Percentiles rank a stretch among this genome's conserved stretches.
Evolutionary conservation across 371 early-diverging fungal genomes (phyloP).

Genomic region (Lichtheimia ornata): DNA sequence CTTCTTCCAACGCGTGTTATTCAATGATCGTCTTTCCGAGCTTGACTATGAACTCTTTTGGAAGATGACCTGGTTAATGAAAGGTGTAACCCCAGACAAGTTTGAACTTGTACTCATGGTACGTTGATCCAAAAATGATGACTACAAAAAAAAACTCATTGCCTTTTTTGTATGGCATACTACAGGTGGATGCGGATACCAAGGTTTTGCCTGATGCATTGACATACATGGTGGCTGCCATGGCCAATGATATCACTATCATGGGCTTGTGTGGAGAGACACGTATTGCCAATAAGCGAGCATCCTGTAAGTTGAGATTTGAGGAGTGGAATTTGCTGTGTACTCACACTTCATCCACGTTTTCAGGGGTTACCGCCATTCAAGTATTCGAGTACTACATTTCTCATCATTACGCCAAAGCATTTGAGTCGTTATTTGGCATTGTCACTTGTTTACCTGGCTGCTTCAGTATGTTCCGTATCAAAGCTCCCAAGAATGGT

Average conservation of each 20-base stretch:
- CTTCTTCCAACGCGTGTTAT: constrained; percentile 91
- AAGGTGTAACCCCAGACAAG: constrained; percentile 83
- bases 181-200: constrained; percentile 94
- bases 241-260: constrained; percentile 80
- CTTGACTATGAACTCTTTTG: constrained; percentile 95
- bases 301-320: constrained; percentile 73
- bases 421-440: constrained; percentile 95
- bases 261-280: constrained; percentile 91
- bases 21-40: constrained; percentile 93
- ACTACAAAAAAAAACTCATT: background rate
- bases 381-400: constrained; percentile 96
- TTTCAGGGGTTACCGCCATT: constrained; percentile 49
- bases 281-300: constrained; percentile 79
- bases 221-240: constrained; percentile 77
- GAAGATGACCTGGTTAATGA: constrained; percentile 80
- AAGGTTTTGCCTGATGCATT: constrained; percentile 78
- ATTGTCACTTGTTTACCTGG: constrained; percentile 98
- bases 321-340: constrained; percentile 21
- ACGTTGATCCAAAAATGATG: constrained; percentile 4
- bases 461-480: constrained; percentile 91
- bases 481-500: constrained; percentile 81
- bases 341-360: constrained; percentile 15
- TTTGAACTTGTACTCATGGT: constrained; percentile 95
- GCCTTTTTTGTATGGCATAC: background rate
- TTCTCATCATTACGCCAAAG: constrained; percentile 93